Base-by-base conservation (phyloP, 2,329 filamentous ascomycete species). In the Venturia nashicola region DNA sequence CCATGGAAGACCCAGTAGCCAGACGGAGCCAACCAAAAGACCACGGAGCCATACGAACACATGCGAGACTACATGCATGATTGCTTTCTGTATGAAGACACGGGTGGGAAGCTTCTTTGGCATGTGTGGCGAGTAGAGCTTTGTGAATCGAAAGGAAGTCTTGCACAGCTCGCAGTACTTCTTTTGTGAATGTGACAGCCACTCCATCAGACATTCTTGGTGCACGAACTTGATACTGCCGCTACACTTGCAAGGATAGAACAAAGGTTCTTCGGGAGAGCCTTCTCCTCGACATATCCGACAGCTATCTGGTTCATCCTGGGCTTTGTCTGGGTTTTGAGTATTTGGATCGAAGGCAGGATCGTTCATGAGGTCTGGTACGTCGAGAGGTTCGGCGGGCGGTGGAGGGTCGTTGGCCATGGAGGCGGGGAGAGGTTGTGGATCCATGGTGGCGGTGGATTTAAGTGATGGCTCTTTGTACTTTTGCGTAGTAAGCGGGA, bases 151-250 rank as follows among this genome's bases (percentile, higher is more conserved):
- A 73, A 97, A 99, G 0, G 92, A 87, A 2, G 94, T 99, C 79
- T 99, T 99, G 85, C 94, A 99, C 43, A 99, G 86, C 79, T 99
- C 94, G 81, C 95, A 99, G 79, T 99, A 90, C 76, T 97, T 97
- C 83, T 99, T 99, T 74, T 99, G 92, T 1, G 94, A 97, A 76
- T 99, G 95, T 61, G 91, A 93, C 27, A 99, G 82, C 94, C 94
- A 99, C 76, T 97, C 92, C 88, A 99, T 96, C 76, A 99, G 79
- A 74, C 94, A 99, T 74, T 95, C 90, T 76, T 99, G 94, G 75
- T 99, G 94, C 66, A 99, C 94, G 72, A 89, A 96, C 78, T 96
- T 97, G 78, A 99, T 99, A 77, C 93, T 97, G 65, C 94, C 94
- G 72, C 91, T 97, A 79, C 94, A 99, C 80, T 97, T 97, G 86